Evolutionary conservation across 2,329 filamentous ascomycete species (phyloP), one percentile per base, ranked within the genome.

Genomic region (Cladophialophora chaetospira): DNA sequence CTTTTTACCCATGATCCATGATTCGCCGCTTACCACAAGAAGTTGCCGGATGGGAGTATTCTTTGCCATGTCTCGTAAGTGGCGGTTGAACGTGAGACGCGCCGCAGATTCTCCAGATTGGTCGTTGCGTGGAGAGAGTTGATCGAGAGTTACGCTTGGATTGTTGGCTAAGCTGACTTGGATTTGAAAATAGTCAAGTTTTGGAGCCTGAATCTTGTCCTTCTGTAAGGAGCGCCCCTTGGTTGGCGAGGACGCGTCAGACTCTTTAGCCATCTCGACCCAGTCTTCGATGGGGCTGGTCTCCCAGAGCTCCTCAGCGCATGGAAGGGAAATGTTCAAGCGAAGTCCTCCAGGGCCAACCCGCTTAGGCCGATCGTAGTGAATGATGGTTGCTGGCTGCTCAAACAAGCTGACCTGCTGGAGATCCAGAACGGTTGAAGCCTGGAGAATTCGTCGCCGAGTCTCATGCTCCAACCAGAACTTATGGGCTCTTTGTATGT

Each of bases 381-480:
- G 69, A 29, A 69, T 58, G 29, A 70, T 67, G 2, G 67, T 67
- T 13, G 67, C 57, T 3, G 66, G 67, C 45, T 71, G 68, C 47
- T 68, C 68, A 55, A 72, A 71, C 2, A 73, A 50, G 11, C 55
- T 60, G 15, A 65, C 66, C 33, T 71, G 69, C 42, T 71, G 67
- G 19, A 67, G 64, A 53, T 73, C 70, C 21, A 73, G 62, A 11
- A 72, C 66, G 23, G 68, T 70, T 13, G 65, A 66, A 8, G 70
- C 69, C 52, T 71, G 70, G 28, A 72, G 65, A 21, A 73, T 68
- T 15, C 70, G 62, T 46, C 70, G 60, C 26, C 70, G 62, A 1
- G 69, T 67, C 60, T 73, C 70, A 45, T 71, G 68, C 49, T 71
- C 69, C 21, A 70, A 57, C 70, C 70, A 73, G 55, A 70, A 70